A percentile compares a stretch with the other conserved stretches of the same genome.
phyloP scores from a whole-genome alignment of 2,329 filamentous ascomycete genomes.

The Cryphonectria nitschkei region DNA sequence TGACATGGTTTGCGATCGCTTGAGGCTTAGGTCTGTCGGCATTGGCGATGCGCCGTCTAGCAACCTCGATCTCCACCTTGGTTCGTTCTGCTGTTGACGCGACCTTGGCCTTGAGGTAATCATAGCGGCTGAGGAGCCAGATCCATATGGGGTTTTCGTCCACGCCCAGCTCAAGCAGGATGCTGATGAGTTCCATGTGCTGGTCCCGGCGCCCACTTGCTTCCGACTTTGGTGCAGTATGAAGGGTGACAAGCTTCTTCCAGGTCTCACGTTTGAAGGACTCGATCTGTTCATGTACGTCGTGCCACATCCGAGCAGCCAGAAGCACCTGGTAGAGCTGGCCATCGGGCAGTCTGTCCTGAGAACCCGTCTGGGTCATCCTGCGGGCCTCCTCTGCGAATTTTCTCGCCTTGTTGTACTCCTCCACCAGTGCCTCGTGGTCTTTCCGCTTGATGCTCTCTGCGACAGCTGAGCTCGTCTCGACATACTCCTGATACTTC shows the following conservation, averaged over 20 bases:
- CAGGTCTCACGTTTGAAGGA: conserved; percentile 88
- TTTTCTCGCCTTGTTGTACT: conserved; percentile 81
- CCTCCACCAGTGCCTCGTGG: conserved; percentile 84
- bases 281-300: conserved; percentile 86
- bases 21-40: conserved; percentile 72
- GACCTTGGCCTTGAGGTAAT: conserved; percentile 87
- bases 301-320: conserved; percentile 92
- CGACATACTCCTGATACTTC: conserved; percentile 79
- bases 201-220: conserved; percentile 68
- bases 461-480: conserved; percentile 74
- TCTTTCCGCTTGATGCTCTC: conserved; percentile 91
- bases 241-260: conserved; percentile 74
- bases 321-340: conserved; percentile 87
- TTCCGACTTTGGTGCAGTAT: conserved; percentile 58
- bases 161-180: conserved; percentile 91
- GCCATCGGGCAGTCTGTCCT: conserved; percentile 67
- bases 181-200: conserved; percentile 87
- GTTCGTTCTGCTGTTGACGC: conserved; percentile 79
- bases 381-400: conserved; percentile 78
- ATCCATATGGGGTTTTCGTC: conserved; percentile 97
- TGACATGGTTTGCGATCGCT: conserved; percentile 74
- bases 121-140: conserved; percentile 89
- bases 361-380: conserved; percentile 62
- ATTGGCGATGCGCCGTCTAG: conserved; percentile 78
- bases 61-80: conserved; percentile 88